Percentiles rank a stretch among this genome's conserved stretches.
Evolutionary conservation across 768 basidiomycete species (phyloP).

Genomic region (Trametes sanguinea): DNA sequence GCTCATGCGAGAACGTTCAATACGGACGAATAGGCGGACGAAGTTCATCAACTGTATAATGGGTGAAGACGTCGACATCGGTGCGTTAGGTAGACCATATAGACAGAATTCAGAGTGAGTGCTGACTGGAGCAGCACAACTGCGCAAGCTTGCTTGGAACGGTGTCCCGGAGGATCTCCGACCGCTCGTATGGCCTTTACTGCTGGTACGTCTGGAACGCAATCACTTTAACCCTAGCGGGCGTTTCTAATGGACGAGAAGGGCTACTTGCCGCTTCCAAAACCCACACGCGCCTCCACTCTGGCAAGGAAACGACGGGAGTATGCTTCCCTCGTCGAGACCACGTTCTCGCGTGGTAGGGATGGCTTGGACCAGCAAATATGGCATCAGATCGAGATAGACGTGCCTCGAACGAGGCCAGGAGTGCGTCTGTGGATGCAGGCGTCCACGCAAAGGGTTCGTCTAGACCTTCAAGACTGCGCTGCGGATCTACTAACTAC

Average conservation of each 20-base stretch:
- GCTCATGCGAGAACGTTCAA: constrained; percentile 71
- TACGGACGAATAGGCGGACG: constrained; percentile 72
- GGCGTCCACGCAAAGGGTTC: constrained; percentile 82
- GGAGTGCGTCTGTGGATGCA: constrained; percentile 93
- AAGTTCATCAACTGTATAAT: constrained; percentile 83
- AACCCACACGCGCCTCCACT: constrained; percentile 69
- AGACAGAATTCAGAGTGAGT: too few species aligned
- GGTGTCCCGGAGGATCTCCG: constrained; percentile 88
- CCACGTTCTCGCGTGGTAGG: constrained; percentile 85
- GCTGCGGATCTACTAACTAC: background rate
- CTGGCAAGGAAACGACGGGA: constrained; percentile 91
- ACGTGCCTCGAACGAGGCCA: constrained; percentile 93
- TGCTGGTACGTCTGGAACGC: constrained; percentile 64
- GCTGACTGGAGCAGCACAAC: constrained; percentile 72
- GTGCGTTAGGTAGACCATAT: constrained; percentile 52
- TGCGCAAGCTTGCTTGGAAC: constrained; percentile 92
- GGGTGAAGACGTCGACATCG: constrained; percentile 79
- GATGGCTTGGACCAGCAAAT: constrained; percentile 92
- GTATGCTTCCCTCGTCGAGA: constrained; percentile 84
- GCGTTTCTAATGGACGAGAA: constrained; percentile 33
- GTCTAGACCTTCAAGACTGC: constrained; percentile 27
- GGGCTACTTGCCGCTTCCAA: constrained; percentile 92
- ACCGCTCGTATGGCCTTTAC: constrained; percentile 91
- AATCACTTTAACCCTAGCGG: too few species aligned
- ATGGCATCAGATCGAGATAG: constrained; percentile 99